Evolutionary conservation across 2,329 filamentous ascomycete species (phyloP).

Genomic region (Talaromyces marneffei): DNA sequence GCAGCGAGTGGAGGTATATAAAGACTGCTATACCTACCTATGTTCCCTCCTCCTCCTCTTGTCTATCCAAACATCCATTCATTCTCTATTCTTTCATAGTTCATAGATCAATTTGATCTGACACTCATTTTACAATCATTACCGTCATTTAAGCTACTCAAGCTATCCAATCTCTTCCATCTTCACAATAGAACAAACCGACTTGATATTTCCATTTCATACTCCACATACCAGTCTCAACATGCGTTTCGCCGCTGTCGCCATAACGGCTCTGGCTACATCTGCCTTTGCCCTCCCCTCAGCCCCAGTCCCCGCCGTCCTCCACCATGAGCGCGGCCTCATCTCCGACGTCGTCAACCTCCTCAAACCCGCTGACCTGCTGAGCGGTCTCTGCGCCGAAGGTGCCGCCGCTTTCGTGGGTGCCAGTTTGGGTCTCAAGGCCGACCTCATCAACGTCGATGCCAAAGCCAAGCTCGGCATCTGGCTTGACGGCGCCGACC

Average conservation of each 20-base stretch:
- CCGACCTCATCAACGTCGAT: conserved; percentile 22
- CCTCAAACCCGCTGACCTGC: conserved; percentile 13
- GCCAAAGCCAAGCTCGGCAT: conserved; percentile 26
- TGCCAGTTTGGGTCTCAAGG: conserved; percentile 31
- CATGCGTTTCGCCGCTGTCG: conserved; percentile 14
- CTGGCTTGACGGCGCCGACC: conserved; percentile 25
- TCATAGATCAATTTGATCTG: conserved; percentile 4
- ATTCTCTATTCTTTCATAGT: background rate
- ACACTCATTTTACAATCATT: background rate
- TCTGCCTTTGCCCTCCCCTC: conserved; percentile 10
- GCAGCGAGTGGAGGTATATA: background rate
- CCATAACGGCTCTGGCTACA: conserved; percentile 12
- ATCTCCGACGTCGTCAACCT: conserved; percentile 22
- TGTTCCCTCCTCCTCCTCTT: background rate
- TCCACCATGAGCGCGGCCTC: conserved; percentile 2
- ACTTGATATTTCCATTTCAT: background rate
- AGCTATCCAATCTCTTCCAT: background rate
- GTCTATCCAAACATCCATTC: background rate
- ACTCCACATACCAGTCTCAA: background rate
- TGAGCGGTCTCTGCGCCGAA: conserved; percentile 27
- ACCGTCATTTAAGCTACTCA: background rate
- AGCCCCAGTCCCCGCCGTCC: conserved; percentile 7
- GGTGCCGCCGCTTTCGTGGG: conserved; percentile 33
- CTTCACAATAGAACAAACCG: background rate
- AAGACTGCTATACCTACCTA: background rate